Conservation (phyloP, 2,329 filamentous ascomycete genomes). For the Dactylellina cionopaga region DNA sequence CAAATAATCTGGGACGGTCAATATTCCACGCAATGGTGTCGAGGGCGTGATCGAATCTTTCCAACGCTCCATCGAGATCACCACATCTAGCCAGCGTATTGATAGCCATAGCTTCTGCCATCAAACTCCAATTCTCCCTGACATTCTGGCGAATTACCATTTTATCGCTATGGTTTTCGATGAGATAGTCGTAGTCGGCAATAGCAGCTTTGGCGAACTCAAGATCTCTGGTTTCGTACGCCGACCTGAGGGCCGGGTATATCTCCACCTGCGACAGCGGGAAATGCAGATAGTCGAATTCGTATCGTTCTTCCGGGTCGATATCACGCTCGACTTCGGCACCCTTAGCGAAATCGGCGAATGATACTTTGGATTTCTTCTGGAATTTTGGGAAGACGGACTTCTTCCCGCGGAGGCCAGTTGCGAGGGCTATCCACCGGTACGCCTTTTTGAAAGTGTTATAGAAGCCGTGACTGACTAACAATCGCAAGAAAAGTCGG, state of each 20-base stretch:
- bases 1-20: slow-evolving; percentile 15
- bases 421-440: slow-evolving; percentile 16
- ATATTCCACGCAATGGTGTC: slow-evolving; percentile 10
- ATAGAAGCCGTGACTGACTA: slow-evolving; percentile 22
- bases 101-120: slow-evolving; percentile 17
- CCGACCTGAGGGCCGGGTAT: slow-evolving; percentile 18
- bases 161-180: background rate
- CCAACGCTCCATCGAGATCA: background rate
- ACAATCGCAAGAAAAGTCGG: slow-evolving; percentile 20
- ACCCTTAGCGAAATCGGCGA: slow-evolving; percentile 26
- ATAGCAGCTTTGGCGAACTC: slow-evolving; percentile 33
- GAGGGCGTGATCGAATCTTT: slow-evolving; percentile 18
- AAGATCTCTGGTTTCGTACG: slow-evolving; percentile 28
- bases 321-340: background rate
- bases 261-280: slow-evolving; percentile 4
- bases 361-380: slow-evolving; percentile 12
- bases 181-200: slow-evolving; percentile 26
- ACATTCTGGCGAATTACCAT: background rate
- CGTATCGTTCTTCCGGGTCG: slow-evolving; percentile 24
- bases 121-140: background rate
- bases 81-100: slow-evolving; percentile 19
- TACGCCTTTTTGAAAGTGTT: slow-evolving; percentile 36
- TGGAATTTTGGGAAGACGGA: slow-evolving; percentile 11
- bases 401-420: slow-evolving; percentile 12
- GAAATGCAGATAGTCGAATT: slow-evolving; percentile 23